Percentiles rank a stretch among this genome's conserved stretches.
Conservation (phyloP, 2,329 filamentous ascomycete genomes). For the Diatrype stigma region DNA sequence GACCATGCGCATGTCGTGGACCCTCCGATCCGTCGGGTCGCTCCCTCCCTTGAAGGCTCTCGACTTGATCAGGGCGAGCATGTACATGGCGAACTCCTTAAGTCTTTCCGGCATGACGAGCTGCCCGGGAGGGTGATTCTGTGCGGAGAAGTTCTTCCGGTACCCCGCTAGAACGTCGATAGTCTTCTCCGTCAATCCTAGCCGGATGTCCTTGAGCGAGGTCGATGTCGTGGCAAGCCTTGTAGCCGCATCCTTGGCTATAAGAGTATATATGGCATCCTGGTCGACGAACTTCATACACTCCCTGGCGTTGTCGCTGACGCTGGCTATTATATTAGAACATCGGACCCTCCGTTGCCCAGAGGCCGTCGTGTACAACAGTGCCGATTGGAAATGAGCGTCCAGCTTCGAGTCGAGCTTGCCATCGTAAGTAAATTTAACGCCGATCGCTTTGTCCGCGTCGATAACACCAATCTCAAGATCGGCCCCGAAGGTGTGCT, state of each 20-base stretch:
- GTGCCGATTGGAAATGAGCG: slow-evolving; percentile 92
- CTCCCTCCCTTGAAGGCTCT: slow-evolving; percentile 90
- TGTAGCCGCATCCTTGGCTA: slow-evolving; percentile 92
- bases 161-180: slow-evolving; percentile 91
- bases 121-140: slow-evolving; percentile 82
- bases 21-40: slow-evolving; percentile 84
- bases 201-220: slow-evolving; percentile 79
- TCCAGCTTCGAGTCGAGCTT: slow-evolving; percentile 97
- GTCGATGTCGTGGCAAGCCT: slow-evolving; percentile 68
- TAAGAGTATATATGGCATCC: slow-evolving; percentile 81
- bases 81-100: slow-evolving; percentile 96
- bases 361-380: slow-evolving; percentile 88
- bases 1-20: slow-evolving; percentile 88
- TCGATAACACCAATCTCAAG: slow-evolving; percentile 91
- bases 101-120: slow-evolving; percentile 92
- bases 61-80: slow-evolving; percentile 83
- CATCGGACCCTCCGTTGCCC: slow-evolving; percentile 89
- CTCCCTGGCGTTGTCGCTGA: slow-evolving; percentile 80
- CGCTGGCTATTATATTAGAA: slow-evolving; percentile 87
- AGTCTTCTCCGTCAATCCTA: slow-evolving; percentile 80
- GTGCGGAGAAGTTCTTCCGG: slow-evolving; percentile 82
- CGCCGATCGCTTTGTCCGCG: slow-evolving; percentile 86
- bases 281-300: slow-evolving; percentile 93
- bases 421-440: slow-evolving; percentile 92
- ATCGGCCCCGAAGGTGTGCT: slow-evolving; percentile 92